Percentiles rank a stretch among this genome's conserved stretches.
Conservation (phyloP, 148 eudicot genomes). For the Heliosperma pusillum region DNA sequence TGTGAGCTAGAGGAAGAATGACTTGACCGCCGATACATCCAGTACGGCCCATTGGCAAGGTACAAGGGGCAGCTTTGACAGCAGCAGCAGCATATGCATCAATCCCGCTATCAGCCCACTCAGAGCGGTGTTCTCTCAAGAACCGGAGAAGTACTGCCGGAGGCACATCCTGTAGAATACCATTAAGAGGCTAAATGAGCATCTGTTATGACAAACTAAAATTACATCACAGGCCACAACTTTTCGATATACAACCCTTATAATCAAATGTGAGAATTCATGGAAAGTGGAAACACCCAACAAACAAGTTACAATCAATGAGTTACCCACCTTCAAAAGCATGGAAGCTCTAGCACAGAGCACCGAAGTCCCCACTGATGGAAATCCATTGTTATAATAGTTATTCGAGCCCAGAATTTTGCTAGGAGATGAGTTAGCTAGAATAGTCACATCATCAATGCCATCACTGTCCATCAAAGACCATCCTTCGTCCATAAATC, state of each 20-base stretch:
- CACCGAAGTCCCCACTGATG: conserved; percentile 58
- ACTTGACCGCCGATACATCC: conserved; percentile 78
- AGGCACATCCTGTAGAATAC: conserved; percentile 63
- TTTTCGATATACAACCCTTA: no score
- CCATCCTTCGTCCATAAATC: conserved; percentile 93
- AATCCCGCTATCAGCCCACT: conserved; percentile 91
- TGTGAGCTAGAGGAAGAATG: conserved; percentile 90
- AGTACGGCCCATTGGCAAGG: conserved; percentile 60
- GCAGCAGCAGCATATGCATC: conserved; percentile 86
- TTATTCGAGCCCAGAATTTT: conserved; percentile 58
- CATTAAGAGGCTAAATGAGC: neutral
- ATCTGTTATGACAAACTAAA: neutral
- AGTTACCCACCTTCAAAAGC: conserved; percentile 68
- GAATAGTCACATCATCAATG: conserved; percentile 74
- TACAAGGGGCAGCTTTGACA: conserved; percentile 72
- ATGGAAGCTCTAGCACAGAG: conserved; percentile 92
- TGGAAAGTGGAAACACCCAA: neutral
- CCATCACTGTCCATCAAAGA: conserved; percentile 84
- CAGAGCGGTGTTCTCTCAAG: conserved; percentile 84
- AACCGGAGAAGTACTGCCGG: conserved; percentile 76
- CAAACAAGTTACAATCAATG: neutral
- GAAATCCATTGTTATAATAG: conserved; percentile 53
- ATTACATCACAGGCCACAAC: no score
- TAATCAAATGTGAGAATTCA: neutral
- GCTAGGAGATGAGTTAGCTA: conserved; percentile 68